Base-by-base conservation (phyloP, 768 basidiomycete genomes). In the Phanerodontia chrysosporium region DNA sequence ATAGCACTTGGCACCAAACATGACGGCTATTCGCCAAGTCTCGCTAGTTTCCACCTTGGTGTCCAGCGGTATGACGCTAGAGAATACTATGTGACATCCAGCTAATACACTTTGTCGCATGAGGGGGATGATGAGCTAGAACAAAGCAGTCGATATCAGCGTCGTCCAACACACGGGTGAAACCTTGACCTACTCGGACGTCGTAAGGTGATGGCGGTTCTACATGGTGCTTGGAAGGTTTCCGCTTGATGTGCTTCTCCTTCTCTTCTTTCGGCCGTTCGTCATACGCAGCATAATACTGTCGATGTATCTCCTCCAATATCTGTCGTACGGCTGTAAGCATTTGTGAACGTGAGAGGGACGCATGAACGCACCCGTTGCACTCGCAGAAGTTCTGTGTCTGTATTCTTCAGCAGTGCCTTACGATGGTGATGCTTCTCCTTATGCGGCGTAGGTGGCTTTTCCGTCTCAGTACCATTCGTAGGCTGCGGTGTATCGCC, bases 41-140 rank as follows among this genome's bases (percentile, higher is more conserved):
- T 94, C 92, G 52, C 83, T 90, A 49, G 79, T 78, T 70, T 94
- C 87, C 36, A 92, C 89, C 57, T 75, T 78, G 2, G 85, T 86
- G 66, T 93, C 89, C n/a, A 95, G 81, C 3, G 96, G 95, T 57
- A 98, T 95, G 42, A 99, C 85, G 58, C 95, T 92, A 1, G 96
- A 98, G 73, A 99, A 98, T 35, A 96, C 78, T 30, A 99, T 82
- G 67, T 90, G 84, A 28, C 87, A 80, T 28, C 89, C 91, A 35
- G 80, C 79, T n/a, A 98, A 79, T 0, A 92, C 88, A 64, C 84
- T 81, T 24, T 77, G 69, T 55, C 96, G 88, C 72, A 96, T 80
- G 55, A 78, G 76, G 14, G 92, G 92, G 53, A 98, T 95, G 63
- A 99, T 97, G 54, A 72, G 74, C 95, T 98, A 65, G 7, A 32